Evolutionary conservation across 164 flowering plant genomes (phyloP).

Genomic region (Stephania yunnanensis): DNA sequence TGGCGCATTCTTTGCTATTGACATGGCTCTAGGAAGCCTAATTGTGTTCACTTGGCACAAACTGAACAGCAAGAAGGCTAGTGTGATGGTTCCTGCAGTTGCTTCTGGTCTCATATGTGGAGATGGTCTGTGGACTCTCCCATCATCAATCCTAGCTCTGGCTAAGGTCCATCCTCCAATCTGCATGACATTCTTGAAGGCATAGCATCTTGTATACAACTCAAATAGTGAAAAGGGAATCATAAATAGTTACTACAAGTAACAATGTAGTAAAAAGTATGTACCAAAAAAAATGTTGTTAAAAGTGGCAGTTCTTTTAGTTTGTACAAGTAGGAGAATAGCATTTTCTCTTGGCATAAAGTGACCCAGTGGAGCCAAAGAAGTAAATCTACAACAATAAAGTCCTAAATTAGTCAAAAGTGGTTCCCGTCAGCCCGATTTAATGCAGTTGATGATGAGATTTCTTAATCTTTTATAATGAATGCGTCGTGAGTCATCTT

Average conservation of each 20-base stretch:
- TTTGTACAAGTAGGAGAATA: neutral
- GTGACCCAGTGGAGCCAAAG: neutral
- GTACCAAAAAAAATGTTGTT: too few relatives aligned
- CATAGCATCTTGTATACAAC: neutral
- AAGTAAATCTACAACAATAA: too few relatives aligned
- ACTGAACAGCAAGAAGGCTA: constrained; percentile 47
- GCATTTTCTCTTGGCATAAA: neutral
- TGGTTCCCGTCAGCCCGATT: too few relatives aligned
- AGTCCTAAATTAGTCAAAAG: too few relatives aligned
- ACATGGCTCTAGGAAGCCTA: constrained; percentile 88
- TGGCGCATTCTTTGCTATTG: constrained; percentile 82
- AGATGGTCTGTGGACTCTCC: constrained; percentile 33
- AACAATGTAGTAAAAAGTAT: too few relatives aligned
- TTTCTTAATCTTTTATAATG: too few relatives aligned
- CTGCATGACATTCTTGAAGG: constrained; percentile 57
- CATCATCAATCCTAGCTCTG: constrained; percentile 28
- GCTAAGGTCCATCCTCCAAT: constrained; percentile 30
- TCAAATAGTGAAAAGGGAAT: neutral
- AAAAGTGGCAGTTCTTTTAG: neutral
- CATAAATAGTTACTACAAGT: too few relatives aligned
- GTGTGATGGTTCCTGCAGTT: constrained; percentile 39
- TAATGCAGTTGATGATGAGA: too few relatives aligned
- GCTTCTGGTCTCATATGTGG: constrained; percentile 43
- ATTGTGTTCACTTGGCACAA: constrained; percentile 70
- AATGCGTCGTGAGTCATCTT: too few relatives aligned